Evolutionary conservation across 2,329 filamentous ascomycete species (phyloP).

Genomic region (Hymenoscyphus infarciens): DNA sequence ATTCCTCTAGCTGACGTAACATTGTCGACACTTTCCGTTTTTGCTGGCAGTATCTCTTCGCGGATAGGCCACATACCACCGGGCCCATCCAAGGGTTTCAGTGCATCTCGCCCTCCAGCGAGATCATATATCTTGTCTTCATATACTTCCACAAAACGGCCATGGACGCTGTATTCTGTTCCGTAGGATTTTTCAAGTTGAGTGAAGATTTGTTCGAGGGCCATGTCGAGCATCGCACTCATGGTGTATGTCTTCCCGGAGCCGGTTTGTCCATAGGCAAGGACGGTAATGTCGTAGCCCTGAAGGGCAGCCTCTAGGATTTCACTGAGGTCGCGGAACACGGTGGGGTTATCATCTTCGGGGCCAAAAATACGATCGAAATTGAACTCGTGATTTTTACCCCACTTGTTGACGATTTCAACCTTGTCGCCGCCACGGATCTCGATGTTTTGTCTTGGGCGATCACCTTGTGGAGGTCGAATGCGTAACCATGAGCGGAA

Average conservation of each 20-base stretch:
- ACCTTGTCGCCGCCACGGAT: background rate
- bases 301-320: background rate
- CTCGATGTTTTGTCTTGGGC: background rate
- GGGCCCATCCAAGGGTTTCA: background rate
- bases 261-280: background rate
- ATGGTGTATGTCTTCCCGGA: background rate
- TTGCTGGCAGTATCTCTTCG: background rate
- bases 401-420: background rate
- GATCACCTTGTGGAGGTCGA: background rate
- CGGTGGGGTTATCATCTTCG: background rate
- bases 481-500: background rate
- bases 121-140: background rate
- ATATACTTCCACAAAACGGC: background rate
- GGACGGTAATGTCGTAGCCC: background rate
- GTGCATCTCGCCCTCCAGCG: background rate
- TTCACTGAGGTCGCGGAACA: background rate
- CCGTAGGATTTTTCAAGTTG: background rate
- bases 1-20: background rate
- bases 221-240: background rate
- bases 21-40: background rate
- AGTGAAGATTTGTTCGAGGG: background rate
- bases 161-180: background rate
- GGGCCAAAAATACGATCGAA: background rate
- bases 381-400: background rate
- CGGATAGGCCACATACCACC: background rate